These are phyloP conservation scores for Apium graveolens DNA, from an alignment of 129 eudicot genomes.

Conservation along the genomic window DNA sequence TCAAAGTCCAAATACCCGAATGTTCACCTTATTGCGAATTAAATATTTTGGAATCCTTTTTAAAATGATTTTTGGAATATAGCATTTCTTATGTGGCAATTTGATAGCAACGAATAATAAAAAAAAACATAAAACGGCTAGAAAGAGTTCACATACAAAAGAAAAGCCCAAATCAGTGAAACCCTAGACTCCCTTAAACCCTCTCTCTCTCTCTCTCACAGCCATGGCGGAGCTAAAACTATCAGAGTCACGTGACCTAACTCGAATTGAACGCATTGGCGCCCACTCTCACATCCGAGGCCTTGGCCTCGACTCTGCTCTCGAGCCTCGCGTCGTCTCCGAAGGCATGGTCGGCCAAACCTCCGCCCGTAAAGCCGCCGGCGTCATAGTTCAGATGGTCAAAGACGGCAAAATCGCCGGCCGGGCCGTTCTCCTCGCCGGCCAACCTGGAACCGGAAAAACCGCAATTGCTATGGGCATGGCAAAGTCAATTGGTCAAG, in stretches of 20 bases:
- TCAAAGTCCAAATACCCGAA: too few relatives aligned
- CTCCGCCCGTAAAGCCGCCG: constrained; percentile 81
- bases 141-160: neutral
- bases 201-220: neutral
- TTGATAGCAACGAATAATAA: too few relatives aligned
- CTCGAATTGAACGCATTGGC: constrained; percentile 83
- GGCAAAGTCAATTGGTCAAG: constrained; percentile 79
- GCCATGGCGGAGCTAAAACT: constrained; percentile 80
- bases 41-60: too few relatives aligned
- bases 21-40: too few relatives aligned
- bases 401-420: constrained; percentile 87
- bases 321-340: constrained; percentile 65
- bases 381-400: constrained; percentile 91
- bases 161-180: neutral
- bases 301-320: constrained; percentile 72
- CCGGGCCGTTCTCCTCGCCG: constrained; percentile 83
- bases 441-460: constrained; percentile 92
- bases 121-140: neutral
- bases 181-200: constrained; percentile 5
- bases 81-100: too few relatives aligned
- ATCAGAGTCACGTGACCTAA: constrained; percentile 74
- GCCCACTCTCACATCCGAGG: constrained; percentile 97
- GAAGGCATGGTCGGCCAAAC: constrained; percentile 93
- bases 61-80: too few relatives aligned
- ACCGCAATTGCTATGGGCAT: constrained; percentile 99